Conservation (phyloP, 2,329 filamentous ascomycete genomes). For the Fusarium armeniacum region DNA sequence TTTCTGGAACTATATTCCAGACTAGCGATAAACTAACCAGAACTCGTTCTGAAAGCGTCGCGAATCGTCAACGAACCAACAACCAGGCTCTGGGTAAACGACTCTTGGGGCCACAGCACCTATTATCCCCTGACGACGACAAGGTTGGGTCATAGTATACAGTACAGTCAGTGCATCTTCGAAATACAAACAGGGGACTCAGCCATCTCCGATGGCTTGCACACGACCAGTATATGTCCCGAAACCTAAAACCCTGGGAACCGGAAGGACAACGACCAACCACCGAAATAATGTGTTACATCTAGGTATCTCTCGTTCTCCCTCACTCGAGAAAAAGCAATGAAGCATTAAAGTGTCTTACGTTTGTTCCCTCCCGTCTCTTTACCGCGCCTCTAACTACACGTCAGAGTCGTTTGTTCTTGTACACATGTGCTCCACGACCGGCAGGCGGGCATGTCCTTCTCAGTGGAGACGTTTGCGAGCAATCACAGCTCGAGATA, state of each 20-base stretch:
- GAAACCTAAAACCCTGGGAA: slow-evolving; percentile 14
- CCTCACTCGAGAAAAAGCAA: slow-evolving; percentile 20
- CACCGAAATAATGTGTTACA: slow-evolving; percentile 2
- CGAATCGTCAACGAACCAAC: slow-evolving; percentile 15
- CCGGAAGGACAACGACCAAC: slow-evolving; percentile 15
- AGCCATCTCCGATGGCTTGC: slow-evolving; percentile 31
- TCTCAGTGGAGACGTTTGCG: slow-evolving; percentile 30
- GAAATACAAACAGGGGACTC: neutral
- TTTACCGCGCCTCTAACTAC: neutral
- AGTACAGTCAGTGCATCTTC: neutral
- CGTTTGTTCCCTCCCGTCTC: slow-evolving; percentile 19
- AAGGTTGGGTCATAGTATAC: neutral
- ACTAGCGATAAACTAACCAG: neutral
- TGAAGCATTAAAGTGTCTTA: neutral
- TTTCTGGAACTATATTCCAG: slow-evolving; percentile 16
- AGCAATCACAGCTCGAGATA: slow-evolving; percentile 30
- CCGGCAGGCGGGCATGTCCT: slow-evolving; percentile 13
- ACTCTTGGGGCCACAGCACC: neutral
- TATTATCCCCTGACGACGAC: neutral
- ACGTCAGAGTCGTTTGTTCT: slow-evolving; percentile 15
- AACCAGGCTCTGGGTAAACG: slow-evolving; percentile 21
- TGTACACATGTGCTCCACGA: neutral
- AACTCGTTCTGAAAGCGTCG: neutral
- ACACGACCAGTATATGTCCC: slow-evolving; percentile 16
- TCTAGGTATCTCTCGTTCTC: slow-evolving; percentile 3